A percentile compares a stretch with the other conserved stretches of the same genome.
Conservation (phyloP, 805 yeast species). For the Yarrowia bubula region DNA sequence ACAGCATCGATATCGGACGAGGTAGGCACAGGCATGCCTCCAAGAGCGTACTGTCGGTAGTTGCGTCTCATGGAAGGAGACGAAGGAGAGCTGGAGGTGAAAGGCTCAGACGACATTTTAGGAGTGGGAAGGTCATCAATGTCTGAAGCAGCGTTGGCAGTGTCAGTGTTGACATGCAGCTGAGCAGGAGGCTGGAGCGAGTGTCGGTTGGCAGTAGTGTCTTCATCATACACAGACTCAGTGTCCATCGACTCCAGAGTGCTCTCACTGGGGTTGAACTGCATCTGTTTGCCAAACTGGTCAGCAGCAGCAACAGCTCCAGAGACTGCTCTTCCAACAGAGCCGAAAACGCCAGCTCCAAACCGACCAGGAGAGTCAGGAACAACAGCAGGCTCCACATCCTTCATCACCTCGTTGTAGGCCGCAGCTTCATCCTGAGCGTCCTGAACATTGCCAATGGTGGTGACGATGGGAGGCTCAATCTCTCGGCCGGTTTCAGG, state of each 20-base stretch:
- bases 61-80: conserved; percentile 19
- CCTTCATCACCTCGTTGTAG: conserved; percentile 11
- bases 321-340: conserved; percentile 4
- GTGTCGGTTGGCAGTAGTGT: too few relatives aligned
- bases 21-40: conserved; percentile 14
- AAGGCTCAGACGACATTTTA: conserved; percentile 5
- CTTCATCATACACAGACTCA: not conserved
- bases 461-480: conserved; percentile 8
- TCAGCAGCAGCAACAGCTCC: conserved; percentile 26
- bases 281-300: conserved; percentile 25
- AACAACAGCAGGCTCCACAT: not conserved
- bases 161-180: conserved; percentile 15
- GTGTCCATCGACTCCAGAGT: not conserved
- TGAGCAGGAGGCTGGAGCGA: not conserved
- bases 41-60: conserved; percentile 24
- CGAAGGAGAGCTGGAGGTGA: not conserved
- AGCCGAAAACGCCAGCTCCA: conserved; percentile 3
- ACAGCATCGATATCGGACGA: conserved; percentile 11
- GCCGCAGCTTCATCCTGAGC: conserved; percentile 18
- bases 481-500: conserved; percentile 1
- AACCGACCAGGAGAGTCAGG: conserved; percentile 6
- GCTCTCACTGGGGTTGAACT: conserved; percentile 24
- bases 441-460: conserved; percentile 10
- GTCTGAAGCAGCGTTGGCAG: not conserved
- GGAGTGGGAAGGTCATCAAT: conserved; percentile 16